Conservation (phyloP, 495 filamentous ascomycete species). For the Neurospora sp. region DNA sequence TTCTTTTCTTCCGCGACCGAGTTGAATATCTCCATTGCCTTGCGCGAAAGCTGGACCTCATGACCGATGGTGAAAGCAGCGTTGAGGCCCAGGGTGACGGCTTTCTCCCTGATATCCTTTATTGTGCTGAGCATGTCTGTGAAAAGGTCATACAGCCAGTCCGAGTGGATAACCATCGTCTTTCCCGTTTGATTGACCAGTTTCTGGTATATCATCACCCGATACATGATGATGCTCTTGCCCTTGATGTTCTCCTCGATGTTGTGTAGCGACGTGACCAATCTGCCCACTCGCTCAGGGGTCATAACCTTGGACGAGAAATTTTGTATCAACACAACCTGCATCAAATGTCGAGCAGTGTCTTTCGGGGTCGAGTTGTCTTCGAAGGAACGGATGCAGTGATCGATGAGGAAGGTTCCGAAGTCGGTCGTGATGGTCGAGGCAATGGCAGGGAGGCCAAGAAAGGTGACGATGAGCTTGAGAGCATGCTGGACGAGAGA, state of each 20-base stretch:
- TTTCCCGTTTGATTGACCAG: constrained; percentile 57
- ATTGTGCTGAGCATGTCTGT: constrained; percentile 66
- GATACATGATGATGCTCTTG: constrained; percentile 61
- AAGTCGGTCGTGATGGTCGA: constrained; percentile 63
- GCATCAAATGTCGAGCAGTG: constrained; percentile 64
- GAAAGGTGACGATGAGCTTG: constrained; percentile 60
- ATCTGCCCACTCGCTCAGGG: constrained; percentile 48
- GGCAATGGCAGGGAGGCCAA: constrained; percentile 56
- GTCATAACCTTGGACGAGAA: constrained; percentile 68
- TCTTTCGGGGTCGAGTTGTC: constrained; percentile 54
- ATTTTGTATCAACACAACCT: constrained; percentile 63
- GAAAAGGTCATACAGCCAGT: constrained; percentile 78
- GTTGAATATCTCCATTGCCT: constrained; percentile 56
- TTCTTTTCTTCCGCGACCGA: constrained; percentile 42
- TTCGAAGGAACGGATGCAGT: constrained; percentile 58
- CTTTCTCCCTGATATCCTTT: constrained; percentile 63
- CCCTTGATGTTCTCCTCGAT: constrained; percentile 68
- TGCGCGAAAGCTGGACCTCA: constrained; percentile 51
- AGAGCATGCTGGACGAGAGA: constrained; percentile 66
- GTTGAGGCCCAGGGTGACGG: constrained; percentile 61
- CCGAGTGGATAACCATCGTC: constrained; percentile 50
- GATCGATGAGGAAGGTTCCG: constrained; percentile 65
- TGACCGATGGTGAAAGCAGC: constrained; percentile 54
- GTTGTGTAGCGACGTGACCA: constrained; percentile 56
- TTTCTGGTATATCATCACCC: constrained; percentile 65